Base-by-base conservation (phyloP, 495 filamentous ascomycete species). In the Talaromyces thailandensis region DNA sequence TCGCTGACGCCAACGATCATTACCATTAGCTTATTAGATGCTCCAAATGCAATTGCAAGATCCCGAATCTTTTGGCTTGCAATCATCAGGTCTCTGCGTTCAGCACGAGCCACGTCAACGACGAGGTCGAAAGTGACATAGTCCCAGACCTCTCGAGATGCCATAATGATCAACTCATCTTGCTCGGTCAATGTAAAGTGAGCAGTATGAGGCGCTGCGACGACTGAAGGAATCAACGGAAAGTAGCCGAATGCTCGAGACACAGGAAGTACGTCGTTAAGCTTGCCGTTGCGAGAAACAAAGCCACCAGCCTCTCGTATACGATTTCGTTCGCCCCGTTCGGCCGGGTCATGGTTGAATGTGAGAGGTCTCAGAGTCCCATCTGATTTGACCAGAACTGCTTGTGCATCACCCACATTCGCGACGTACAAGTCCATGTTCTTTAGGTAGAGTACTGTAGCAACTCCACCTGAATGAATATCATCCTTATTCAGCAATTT, bases 21-120 rank as follows among this genome's bases (percentile, higher is more conserved):
- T 1, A 99, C 91, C 94, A 97, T 98, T 65, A 99, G 88, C 77
- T 98, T 99, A 65, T 87, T 87, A 6, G 82, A 90, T 31, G 93
- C 88, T 21, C 94, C 95, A 69, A 96, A 98, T 3, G 93, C 90
- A 64, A 99, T 95, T 25, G 94, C 95, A 40, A 99, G 77, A 77
- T 99, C 94, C 31, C 94, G 86, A 8, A 98, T 84, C 70, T 94
- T 96, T 68, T 98, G 92, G 24, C 95, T 87, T n/a, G 93, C 95
- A 61, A 91, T 84, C 94, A 99, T 98, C 12, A 96, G 79, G 71
- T 99, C 93, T 29, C 80, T 80, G 18, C 92, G 85, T 67, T 93
- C 93, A 14, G 84, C 86, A 58, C 93, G 82, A 14, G 91, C 90
- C 28, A 97, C 84, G 70, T 99, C 94, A n/a, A 96, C 91, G 18